Evolutionary conservation across 805 yeast species (phyloP).

Genomic region (Yamadazyma nakazawae): DNA sequence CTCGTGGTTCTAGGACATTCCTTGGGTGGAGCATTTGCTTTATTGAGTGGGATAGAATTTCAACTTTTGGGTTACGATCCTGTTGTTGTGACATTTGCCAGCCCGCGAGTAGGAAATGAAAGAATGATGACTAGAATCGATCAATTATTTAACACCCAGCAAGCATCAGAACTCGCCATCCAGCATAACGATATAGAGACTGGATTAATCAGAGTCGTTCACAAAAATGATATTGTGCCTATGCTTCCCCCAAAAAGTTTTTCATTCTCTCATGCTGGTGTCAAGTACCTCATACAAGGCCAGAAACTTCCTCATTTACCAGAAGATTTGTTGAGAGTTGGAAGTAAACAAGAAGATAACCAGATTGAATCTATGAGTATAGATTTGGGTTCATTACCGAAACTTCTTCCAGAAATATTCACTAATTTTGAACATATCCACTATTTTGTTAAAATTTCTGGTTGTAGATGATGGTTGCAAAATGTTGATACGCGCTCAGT

Average conservation of each 20-base stretch:
- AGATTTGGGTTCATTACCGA: neutral
- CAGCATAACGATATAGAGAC: constrained; percentile 22
- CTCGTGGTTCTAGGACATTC: constrained; percentile 70
- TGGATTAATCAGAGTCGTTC: constrained; percentile 56
- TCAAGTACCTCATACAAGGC: constrained; percentile 46
- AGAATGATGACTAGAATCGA: constrained; percentile 52
- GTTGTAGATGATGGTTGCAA: constrained; percentile 20
- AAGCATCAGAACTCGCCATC: constrained; percentile 20
- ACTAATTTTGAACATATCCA: constrained; percentile 21
- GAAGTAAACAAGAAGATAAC: constrained; percentile 2
- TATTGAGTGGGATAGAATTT: constrained; percentile 61
- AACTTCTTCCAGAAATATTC: constrained; percentile 3
- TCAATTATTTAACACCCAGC: constrained; percentile 38
- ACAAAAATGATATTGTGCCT: constrained; percentile 58
- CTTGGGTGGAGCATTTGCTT: constrained; percentile 69
- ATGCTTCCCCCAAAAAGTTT: constrained; percentile 48
- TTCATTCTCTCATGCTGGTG: constrained; percentile 45
- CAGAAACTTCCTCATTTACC: constrained; percentile 34
- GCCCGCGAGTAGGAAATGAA: constrained; percentile 62
- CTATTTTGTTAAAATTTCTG: constrained; percentile 30
- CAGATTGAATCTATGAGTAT: neutral
- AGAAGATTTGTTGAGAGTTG: constrained; percentile 15
- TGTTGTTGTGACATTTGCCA: constrained; percentile 57
- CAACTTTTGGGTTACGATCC: constrained; percentile 52
- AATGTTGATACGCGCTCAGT: neutral